Evolutionary conservation across 2,329 filamentous ascomycete species (phyloP).

Genomic region (Cytospora mali): DNA sequence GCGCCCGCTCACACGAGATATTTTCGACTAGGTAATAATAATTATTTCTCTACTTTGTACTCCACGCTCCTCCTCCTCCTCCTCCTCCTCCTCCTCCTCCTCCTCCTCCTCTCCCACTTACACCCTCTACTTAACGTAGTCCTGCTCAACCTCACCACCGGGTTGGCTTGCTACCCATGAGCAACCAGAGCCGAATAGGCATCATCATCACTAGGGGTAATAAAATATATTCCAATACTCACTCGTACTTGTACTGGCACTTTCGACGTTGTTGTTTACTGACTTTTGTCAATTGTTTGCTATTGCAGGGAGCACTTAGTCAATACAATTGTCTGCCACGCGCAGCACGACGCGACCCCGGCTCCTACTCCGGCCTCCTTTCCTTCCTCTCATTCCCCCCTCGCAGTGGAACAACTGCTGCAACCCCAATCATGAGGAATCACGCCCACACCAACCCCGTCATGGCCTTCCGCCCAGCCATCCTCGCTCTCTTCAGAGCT

Average conservation of each 20-base stretch:
- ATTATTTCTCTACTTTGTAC: not conserved
- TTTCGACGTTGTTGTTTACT: too few species aligned
- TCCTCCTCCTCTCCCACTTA: too few species aligned
- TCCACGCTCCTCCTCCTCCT: too few species aligned
- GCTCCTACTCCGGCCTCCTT: not conserved
- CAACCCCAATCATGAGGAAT: conserved; percentile 16
- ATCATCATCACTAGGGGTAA: too few species aligned
- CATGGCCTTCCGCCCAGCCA: conserved; percentile 38
- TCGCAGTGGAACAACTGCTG: conserved; percentile 1
- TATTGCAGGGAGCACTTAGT: not conserved
- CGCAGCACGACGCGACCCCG: not conserved
- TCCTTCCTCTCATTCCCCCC: not conserved
- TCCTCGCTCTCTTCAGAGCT: conserved; percentile 56
- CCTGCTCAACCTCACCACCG: too few species aligned
- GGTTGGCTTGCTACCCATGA: too few species aligned
- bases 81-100: too few species aligned
- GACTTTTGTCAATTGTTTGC: not conserved
- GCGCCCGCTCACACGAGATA: not conserved
- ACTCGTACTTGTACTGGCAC: too few species aligned
- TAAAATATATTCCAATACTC: too few species aligned
- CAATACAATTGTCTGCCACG: not conserved
- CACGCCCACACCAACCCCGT: conserved; percentile 15
- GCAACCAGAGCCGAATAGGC: too few species aligned
- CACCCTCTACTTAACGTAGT: too few species aligned
- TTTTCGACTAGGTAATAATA: not conserved